Conservation (phyloP, 2,329 filamentous ascomycete genomes). For the Aspergillus arachidicola region DNA sequence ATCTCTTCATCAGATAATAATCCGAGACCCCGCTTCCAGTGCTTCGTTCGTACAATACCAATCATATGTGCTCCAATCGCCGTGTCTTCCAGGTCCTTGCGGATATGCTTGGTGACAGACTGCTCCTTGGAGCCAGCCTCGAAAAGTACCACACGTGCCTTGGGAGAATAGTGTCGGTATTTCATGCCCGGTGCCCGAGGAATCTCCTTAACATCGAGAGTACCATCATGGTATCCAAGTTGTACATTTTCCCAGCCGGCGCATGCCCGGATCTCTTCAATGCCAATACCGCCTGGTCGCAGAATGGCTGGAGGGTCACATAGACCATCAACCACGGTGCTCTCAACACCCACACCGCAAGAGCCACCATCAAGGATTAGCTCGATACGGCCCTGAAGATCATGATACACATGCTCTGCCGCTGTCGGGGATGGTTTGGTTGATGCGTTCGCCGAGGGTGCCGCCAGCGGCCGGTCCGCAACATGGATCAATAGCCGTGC, state of each 20-base stretch:
- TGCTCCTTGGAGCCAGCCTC: slow-evolving; percentile 55
- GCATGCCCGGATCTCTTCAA: slow-evolving; percentile 74
- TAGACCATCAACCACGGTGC: slow-evolving; percentile 92
- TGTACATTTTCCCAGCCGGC: slow-evolving; percentile 79
- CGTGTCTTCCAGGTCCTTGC: slow-evolving; percentile 34
- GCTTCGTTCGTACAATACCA: slow-evolving; percentile 44
- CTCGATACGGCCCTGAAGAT: slow-evolving; percentile 79
- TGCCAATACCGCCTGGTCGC: slow-evolving; percentile 81
- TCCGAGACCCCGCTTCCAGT: slow-evolving; percentile 36
- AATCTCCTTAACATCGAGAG: slow-evolving; percentile 63
- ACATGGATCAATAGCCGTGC: slow-evolving; percentile 84
- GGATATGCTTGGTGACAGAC: slow-evolving; percentile 35
- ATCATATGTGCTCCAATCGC: slow-evolving; percentile 34
- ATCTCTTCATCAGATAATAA: slow-evolving; percentile 27
- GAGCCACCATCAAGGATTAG: slow-evolving; percentile 86
- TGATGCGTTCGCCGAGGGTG: slow-evolving; percentile 90
- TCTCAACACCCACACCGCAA: slow-evolving; percentile 90
- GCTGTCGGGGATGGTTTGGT: slow-evolving; percentile 91
- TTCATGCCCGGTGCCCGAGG: slow-evolving; percentile 97
- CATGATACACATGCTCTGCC: slow-evolving; percentile 84
- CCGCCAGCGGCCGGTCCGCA: slow-evolving; percentile 77
- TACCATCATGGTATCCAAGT: slow-evolving; percentile 77
- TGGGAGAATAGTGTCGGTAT: slow-evolving; percentile 96
- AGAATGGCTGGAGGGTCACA: slow-evolving; percentile 79
- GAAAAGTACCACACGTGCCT: slow-evolving; percentile 81